Conservation (phyloP, 768 basidiomycete species). For the Lactarius psammicola region DNA sequence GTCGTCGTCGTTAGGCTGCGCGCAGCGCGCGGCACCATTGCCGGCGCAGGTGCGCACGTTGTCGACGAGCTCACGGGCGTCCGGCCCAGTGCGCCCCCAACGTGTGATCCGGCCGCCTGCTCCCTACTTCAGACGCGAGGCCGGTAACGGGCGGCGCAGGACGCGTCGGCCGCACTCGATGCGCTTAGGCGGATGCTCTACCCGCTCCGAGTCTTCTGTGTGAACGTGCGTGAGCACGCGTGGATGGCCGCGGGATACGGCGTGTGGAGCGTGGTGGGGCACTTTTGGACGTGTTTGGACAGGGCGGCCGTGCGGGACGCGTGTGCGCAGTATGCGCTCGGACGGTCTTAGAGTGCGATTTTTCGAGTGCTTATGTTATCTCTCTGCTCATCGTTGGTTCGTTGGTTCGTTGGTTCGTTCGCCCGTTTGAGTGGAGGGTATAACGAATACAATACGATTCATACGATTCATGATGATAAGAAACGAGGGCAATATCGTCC, state of each 20-base stretch:
- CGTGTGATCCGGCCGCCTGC: neutral
- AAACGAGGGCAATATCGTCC: no score
- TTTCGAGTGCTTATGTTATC: no score
- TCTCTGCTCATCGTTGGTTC: no score
- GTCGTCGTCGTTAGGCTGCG: constrained; percentile 15
- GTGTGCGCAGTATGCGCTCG: constrained; percentile 26
- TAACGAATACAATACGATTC: no score
- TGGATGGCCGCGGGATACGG: constrained; percentile 86
- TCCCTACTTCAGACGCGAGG: neutral
- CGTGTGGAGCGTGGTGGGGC: constrained; percentile 85
- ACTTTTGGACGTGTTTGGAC: constrained; percentile 81
- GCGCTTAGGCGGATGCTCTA: constrained; percentile 53
- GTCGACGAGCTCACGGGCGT: neutral
- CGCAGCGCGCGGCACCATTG: neutral
- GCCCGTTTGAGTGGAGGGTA: no score
- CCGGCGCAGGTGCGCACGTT: constrained; percentile 22
- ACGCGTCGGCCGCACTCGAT: constrained; percentile 18
- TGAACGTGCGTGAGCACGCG: constrained; percentile 80
- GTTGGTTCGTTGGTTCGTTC: no score
- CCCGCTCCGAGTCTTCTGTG: constrained; percentile 76
- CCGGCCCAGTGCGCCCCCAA: neutral
- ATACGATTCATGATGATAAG: no score
- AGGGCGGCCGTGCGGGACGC: constrained; percentile 58
- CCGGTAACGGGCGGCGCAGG: neutral
- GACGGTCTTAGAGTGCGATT: no score